These are phyloP conservation scores for Diaporthe sp. DNA, from an alignment of 2,329 filamentous ascomycete species.

Conservation along the genomic window DNA sequence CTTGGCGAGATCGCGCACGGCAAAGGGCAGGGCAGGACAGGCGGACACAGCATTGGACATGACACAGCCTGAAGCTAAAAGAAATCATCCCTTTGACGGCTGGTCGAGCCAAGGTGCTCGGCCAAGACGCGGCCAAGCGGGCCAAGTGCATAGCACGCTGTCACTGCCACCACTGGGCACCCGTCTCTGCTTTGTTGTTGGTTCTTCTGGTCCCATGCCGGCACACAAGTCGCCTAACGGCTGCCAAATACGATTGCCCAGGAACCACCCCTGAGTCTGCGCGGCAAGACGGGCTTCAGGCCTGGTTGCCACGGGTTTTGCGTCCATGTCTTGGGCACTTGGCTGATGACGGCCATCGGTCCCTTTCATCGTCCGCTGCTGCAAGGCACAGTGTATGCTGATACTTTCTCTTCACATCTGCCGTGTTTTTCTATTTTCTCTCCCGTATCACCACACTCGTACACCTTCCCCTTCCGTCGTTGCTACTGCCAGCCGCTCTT, in stretches of 20 bases:
- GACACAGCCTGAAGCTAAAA: conserved; percentile 20
- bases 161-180: conserved; percentile 28
- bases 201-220: not conserved
- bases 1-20: conserved; percentile 21
- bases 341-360: conserved; percentile 27
- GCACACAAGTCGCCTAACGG: conserved; percentile 19
- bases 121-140: conserved; percentile 40
- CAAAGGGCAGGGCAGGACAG: not conserved
- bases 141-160: conserved; percentile 36
- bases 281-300: conserved; percentile 10
- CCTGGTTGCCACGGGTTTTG: conserved; percentile 25
- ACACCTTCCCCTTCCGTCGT: conserved; percentile 14
- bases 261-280: conserved; percentile 11
- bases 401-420: conserved; percentile 12
- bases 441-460: not conserved
- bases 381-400: conserved; percentile 27
- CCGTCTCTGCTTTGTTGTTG: conserved; percentile 28
- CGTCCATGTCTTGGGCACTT: conserved; percentile 27
- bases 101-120: conserved; percentile 15
- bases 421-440: not conserved
- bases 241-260: conserved; percentile 32
- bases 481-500: conserved; percentile 12
- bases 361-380: conserved; percentile 6
- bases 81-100: conserved; percentile 25
- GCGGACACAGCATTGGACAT: conserved; percentile 2